phyloP scores from a whole-genome alignment of 179 eudicot species.

The Nepenthes alata region DNA sequence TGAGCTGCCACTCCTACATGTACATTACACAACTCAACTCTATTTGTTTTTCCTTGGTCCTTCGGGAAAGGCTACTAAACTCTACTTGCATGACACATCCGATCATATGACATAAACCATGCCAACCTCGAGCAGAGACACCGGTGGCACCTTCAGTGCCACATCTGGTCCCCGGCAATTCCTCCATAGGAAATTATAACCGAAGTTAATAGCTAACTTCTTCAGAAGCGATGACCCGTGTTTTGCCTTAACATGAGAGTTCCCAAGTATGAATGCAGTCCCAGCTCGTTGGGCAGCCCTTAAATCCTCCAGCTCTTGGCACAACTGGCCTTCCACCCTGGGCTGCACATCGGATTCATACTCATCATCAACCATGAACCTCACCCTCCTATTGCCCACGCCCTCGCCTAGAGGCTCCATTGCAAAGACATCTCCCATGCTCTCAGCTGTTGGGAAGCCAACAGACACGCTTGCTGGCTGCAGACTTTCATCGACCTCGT shows the following conservation, averaged over 20 bases:
- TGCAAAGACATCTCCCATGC: slow-evolving; percentile 39
- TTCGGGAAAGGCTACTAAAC: not conserved
- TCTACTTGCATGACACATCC: slow-evolving; percentile 11
- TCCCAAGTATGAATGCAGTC: slow-evolving; percentile 80
- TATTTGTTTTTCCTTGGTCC: too few relatives aligned
- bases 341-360: slow-evolving; percentile 14
- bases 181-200: slow-evolving; percentile 66
- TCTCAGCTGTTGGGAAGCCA: slow-evolving; percentile 44
- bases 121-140: slow-evolving; percentile 82
- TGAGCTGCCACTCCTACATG: too few relatives aligned
- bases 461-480: slow-evolving; percentile 63
- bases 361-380: slow-evolving; percentile 36
- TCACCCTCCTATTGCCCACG: slow-evolving; percentile 27
- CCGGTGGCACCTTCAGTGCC: slow-evolving; percentile 75
- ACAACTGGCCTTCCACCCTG: slow-evolving; percentile 29
- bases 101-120: slow-evolving; percentile 80
- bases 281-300: slow-evolving; percentile 65
- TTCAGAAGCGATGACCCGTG: slow-evolving; percentile 65
- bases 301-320: slow-evolving; percentile 62
- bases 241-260: slow-evolving; percentile 77
- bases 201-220: slow-evolving; percentile 62
- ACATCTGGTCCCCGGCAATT: slow-evolving; percentile 87
- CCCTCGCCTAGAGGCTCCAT: slow-evolving; percentile 24
- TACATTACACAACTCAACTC: too few relatives aligned
- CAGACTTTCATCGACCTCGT: slow-evolving; percentile 43